Evolutionary conservation across 768 basidiomycete genomes (phyloP).

Genomic region (Leucosporidium creatinivorum): DNA sequence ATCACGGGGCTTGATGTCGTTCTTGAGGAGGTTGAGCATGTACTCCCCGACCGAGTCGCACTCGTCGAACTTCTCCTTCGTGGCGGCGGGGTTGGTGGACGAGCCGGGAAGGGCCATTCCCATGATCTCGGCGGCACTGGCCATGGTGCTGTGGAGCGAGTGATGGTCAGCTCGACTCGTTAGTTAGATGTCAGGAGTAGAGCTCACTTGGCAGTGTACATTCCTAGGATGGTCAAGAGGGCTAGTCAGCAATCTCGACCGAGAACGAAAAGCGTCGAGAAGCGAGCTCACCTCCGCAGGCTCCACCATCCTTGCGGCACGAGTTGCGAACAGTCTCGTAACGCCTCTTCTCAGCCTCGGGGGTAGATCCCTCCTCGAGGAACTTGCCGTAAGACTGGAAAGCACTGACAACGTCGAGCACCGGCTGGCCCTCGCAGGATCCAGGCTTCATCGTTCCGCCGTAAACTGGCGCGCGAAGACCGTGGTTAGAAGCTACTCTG

Average conservation of each 20-base stretch:
- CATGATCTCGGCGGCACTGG: slow-evolving; percentile 84
- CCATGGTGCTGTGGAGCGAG: slow-evolving; percentile 89
- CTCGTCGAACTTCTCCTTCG: slow-evolving; percentile 76
- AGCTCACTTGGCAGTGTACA: slow-evolving; percentile 37
- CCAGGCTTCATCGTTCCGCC: slow-evolving; percentile 92
- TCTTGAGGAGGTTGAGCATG: slow-evolving; percentile 80
- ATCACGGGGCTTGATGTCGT: slow-evolving; percentile 85
- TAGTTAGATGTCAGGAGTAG: too few species aligned
- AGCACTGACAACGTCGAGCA: slow-evolving; percentile 90
- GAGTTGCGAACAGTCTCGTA: slow-evolving; percentile 83
- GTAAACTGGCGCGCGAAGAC: too few species aligned
- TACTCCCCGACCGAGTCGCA: slow-evolving; percentile 68
- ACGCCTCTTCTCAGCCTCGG: slow-evolving; percentile 70
- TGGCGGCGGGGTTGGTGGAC: slow-evolving; percentile 93
- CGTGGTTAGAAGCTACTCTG: too few species aligned
- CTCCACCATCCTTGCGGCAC: slow-evolving; percentile 86
- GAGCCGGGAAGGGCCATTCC: slow-evolving; percentile 96
- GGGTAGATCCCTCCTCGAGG: slow-evolving; percentile 77
- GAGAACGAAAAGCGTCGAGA: slow-evolving; percentile 2
- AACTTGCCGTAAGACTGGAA: slow-evolving; percentile 98
- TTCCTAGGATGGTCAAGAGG: slow-evolving; percentile 22
- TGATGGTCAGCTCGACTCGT: slow-evolving; percentile 55
- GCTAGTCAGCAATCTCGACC: slow-evolving; percentile 3
- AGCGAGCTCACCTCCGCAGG: slow-evolving; percentile 67
- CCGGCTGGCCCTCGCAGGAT: slow-evolving; percentile 76